phyloP scores from a whole-genome alignment of 1,139 yeast species.

The Candida sp. region DNA sequence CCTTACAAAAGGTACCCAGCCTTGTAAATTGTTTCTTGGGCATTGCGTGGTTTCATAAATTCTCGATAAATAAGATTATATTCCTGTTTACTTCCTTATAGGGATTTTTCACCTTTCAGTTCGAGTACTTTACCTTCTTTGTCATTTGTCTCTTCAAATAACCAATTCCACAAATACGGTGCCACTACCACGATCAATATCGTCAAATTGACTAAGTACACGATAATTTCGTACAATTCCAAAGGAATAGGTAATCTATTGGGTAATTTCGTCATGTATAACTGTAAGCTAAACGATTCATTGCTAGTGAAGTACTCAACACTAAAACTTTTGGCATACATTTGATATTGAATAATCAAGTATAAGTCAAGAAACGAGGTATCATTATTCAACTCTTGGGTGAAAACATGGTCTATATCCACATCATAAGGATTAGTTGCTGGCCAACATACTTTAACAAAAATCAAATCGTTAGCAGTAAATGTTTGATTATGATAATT shows the following conservation, averaged over 20 bases:
- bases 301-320: slow-evolving; percentile 9
- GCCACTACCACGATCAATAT: slow-evolving; percentile 18
- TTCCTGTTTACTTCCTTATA: too few species aligned
- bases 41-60: too few species aligned
- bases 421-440: slow-evolving; percentile 36
- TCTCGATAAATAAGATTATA: too few species aligned
- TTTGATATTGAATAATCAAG: slow-evolving; percentile 21
- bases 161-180: slow-evolving; percentile 5
- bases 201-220: slow-evolving; percentile 26
- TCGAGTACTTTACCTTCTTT: too few species aligned
- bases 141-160: background rate
- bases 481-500: slow-evolving; percentile 28
- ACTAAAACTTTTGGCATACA: slow-evolving; percentile 23
- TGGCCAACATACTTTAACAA: slow-evolving; percentile 44
- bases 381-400: slow-evolving; percentile 8
- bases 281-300: slow-evolving; percentile 19
- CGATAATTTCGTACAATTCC: slow-evolving; percentile 32
- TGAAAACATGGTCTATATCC: slow-evolving; percentile 18
- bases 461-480: slow-evolving; percentile 27
- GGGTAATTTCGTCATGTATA: slow-evolving; percentile 32
- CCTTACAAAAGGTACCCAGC: too few species aligned
- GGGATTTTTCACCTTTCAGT: too few species aligned
- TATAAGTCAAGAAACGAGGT: slow-evolving; percentile 25
- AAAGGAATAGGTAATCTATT: slow-evolving; percentile 34
- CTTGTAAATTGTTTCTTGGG: too few species aligned